Conservation (phyloP, 2,329 filamentous ascomycete species). For the Clonostachys chloroleuca region DNA sequence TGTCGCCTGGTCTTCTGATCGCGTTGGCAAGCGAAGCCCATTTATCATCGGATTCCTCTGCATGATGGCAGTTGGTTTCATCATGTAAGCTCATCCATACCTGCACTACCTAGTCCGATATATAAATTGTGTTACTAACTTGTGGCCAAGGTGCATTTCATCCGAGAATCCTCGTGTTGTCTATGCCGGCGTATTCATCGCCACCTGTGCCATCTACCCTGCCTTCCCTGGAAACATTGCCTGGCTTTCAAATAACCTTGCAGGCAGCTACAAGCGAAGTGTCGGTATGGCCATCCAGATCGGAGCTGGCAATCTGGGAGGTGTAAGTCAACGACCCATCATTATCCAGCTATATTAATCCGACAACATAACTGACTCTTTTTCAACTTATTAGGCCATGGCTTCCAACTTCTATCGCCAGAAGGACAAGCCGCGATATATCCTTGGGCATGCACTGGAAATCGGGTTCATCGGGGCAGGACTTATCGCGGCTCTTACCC, state of each 20-base stretch:
- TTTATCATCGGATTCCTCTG: conserved; percentile 51
- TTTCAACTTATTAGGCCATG: conserved; percentile 42
- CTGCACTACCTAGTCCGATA: conserved; percentile 8
- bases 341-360: conserved; percentile 2
- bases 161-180: conserved; percentile 52
- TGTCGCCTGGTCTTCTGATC: conserved; percentile 51
- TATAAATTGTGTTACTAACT: conserved; percentile 17
- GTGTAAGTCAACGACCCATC: conserved; percentile 23
- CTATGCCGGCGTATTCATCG: conserved; percentile 75
- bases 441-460: conserved; percentile 44
- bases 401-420: conserved; percentile 67
- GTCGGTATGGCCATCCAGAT: conserved; percentile 63
- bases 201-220: conserved; percentile 75
- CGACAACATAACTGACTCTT: not conserved
- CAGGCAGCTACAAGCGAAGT: conserved; percentile 59
- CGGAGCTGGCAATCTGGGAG: conserved; percentile 53
- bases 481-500: conserved; percentile 34
- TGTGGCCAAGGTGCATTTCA: conserved; percentile 42
- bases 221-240: conserved; percentile 73
- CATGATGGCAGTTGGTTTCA: conserved; percentile 52
- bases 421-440: conserved; percentile 40
- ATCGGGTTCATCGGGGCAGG: conserved; percentile 41
- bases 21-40: conserved; percentile 43
- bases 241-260: conserved; percentile 76
- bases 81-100: conserved; percentile 25